phyloP scores from a whole-genome alignment of 768 basidiomycete species.

The Erythrobasidium yunnanense region DNA sequence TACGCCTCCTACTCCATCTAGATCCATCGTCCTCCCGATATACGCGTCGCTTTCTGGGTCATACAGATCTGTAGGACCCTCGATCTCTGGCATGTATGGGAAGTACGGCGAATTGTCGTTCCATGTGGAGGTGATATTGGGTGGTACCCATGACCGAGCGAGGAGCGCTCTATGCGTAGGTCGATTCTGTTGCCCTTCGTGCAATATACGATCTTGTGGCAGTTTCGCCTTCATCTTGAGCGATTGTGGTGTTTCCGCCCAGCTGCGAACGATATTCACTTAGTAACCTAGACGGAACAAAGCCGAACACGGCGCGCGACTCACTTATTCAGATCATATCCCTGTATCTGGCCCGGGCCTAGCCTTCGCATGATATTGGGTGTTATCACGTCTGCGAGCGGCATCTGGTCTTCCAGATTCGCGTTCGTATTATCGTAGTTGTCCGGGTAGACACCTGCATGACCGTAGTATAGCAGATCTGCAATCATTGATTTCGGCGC shows the following conservation, averaged over 20 bases:
- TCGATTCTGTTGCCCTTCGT: background rate
- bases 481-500: conserved; percentile 22
- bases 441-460: background rate
- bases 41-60: conserved; percentile 11
- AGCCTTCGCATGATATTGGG: conserved; percentile 3
- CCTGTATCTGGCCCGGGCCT: background rate
- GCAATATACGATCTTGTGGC: background rate
- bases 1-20: conserved; percentile 34
- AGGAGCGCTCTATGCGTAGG: background rate
- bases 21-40: conserved; percentile 14
- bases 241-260: background rate
- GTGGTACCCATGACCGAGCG: background rate
- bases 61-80: background rate
- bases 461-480: conserved; percentile 24
- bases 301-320: background rate
- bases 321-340: conserved; percentile 31
- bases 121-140: background rate
- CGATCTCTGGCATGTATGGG: background rate
- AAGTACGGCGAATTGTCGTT: background rate
- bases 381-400: background rate
- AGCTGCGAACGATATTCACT: too few relatives aligned
- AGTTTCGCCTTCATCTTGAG: background rate
- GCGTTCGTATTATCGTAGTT: background rate
- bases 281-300: background rate
- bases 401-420: background rate